Conservation (phyloP, 108 stramenopile species). For the Cyclotella choctawhatcheeana region DNA sequence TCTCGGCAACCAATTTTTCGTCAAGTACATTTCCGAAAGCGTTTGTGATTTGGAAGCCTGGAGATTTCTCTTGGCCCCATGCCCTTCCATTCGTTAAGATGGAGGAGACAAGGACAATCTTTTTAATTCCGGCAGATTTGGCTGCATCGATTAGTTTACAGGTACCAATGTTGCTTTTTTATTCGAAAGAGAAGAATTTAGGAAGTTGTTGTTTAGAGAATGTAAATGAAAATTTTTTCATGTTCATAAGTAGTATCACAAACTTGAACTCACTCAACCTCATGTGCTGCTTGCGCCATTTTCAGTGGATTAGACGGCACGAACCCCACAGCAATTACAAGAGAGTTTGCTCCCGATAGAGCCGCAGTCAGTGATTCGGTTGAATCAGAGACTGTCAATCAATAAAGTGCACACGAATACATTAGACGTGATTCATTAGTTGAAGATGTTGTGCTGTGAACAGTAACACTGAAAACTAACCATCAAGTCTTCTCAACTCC, state of each 20-base stretch:
- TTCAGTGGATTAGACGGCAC: conserved; percentile 79
- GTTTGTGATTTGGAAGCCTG: conserved; percentile 82
- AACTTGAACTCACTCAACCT: conserved; percentile 56
- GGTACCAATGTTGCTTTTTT: conserved; percentile 66
- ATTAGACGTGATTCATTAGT: no score
- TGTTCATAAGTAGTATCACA: no score
- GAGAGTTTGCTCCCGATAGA: conserved; percentile 60
- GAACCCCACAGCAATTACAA: conserved; percentile 83
- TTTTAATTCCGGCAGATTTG: conserved; percentile 69
- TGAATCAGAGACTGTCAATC: conserved; percentile 52
- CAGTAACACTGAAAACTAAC: no score
- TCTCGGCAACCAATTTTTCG: conserved; percentile 82
- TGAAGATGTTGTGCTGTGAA: no score
- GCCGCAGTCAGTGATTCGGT: conserved; percentile 53
- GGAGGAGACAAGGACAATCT: conserved; percentile 81
- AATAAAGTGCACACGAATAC: not conserved
- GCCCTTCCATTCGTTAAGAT: conserved; percentile 79
- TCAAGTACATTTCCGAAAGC: conserved; percentile 86
- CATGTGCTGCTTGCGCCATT: conserved; percentile 79
- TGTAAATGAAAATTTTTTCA: no score
- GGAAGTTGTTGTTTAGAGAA: not conserved
- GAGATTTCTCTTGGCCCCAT: conserved; percentile 85
- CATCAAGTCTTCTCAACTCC: conserved; percentile 60
- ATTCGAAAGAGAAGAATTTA: not conserved
- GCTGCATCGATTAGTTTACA: conserved; percentile 82